Evolutionary conservation across 2,329 filamentous ascomycete genomes (phyloP), one percentile per base, ranked within the genome.

Genomic region (Aspergillus fumigatiaffinis): DNA sequence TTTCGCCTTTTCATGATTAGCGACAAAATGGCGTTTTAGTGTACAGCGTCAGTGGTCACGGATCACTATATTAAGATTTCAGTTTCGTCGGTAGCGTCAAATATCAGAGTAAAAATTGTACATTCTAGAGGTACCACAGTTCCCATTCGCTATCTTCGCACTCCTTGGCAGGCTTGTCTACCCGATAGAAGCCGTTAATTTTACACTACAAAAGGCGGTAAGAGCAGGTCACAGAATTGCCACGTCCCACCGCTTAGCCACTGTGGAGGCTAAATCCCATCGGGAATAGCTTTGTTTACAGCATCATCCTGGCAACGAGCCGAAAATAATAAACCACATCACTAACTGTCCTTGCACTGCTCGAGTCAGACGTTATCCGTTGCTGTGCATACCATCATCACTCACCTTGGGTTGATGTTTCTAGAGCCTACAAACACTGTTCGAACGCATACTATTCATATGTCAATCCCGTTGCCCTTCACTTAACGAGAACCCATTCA

Each of bases 281-380:
- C 41, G 28, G 61, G 68, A 42, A 59, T 72, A 68, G 67, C 58
- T 66, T 68, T 68, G 66, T 72, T 72, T 71, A 72, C 64, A 54
- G 50, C 57, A 28, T 55, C 55, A 66, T 62, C 66, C 61, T 57
- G 63, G 65, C 66, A 65, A 66, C 66, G 51, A 38, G 60, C 25
- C 54, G 57, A 61, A 66, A 62, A 58, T 62, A 58, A 62, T 60
- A 63, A 63, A 55, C 60, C 63, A 66, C 63, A 41, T 46, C 23
- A 49, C 38, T 28, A 17, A 48, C 17, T 20, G 41, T 21, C 23
- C 23, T 25, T 46, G 20, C 25, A 29, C 44, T 29, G 51, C 50
- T 29, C 21, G 21, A 12, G 35, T 23, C 28, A 29, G 29, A 38
- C 28, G 25, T 35, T 41, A 44, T 32, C 35, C 10, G 21, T 14